Percentiles rank a stretch among this genome's conserved stretches.
phyloP scores from a whole-genome alignment of 495 filamentous ascomycete genomes.

The Aspergillus steynii region DNA sequence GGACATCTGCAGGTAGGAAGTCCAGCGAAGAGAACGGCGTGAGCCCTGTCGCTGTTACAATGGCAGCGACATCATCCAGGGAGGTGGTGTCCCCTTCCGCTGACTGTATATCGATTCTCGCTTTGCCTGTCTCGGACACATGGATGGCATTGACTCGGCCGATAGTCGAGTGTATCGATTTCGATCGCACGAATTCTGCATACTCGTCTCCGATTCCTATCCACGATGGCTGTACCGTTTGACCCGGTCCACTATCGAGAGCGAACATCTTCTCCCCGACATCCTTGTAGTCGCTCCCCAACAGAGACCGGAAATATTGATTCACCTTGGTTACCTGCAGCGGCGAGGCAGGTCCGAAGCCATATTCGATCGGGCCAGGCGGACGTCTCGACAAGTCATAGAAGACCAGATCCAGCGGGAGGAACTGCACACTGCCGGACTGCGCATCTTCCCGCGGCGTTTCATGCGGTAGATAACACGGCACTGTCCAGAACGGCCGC shows the following conservation, averaged over 20 bases:
- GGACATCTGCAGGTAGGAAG: conserved; percentile 58
- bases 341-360: conserved; percentile 55
- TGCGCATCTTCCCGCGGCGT: conserved; percentile 16
- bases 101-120: conserved; percentile 35
- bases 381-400: conserved; percentile 68
- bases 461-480: conserved; percentile 57
- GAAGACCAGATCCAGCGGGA: conserved; percentile 74
- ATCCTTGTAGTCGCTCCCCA: conserved; percentile 63
- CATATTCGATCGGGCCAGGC: conserved; percentile 54
- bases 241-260: conserved; percentile 17
- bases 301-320: conserved; percentile 49
- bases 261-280: conserved; percentile 21
- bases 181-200: conserved; percentile 66
- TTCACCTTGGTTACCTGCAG: conserved; percentile 56
- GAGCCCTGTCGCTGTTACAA: conserved; percentile 80
- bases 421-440: conserved; percentile 50
- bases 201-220: conserved; percentile 72
- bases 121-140: conserved; percentile 24
- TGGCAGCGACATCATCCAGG: conserved; percentile 59
- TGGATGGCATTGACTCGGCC: conserved; percentile 35
- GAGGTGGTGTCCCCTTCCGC: conserved; percentile 19
- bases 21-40: conserved; percentile 58
- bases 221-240: conserved; percentile 52
- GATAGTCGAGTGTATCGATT: conserved; percentile 49
- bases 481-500: conserved; percentile 72